Conservation (phyloP, 1,284 basidiomycete genomes). For the Puccinia brachypodii region DNA sequence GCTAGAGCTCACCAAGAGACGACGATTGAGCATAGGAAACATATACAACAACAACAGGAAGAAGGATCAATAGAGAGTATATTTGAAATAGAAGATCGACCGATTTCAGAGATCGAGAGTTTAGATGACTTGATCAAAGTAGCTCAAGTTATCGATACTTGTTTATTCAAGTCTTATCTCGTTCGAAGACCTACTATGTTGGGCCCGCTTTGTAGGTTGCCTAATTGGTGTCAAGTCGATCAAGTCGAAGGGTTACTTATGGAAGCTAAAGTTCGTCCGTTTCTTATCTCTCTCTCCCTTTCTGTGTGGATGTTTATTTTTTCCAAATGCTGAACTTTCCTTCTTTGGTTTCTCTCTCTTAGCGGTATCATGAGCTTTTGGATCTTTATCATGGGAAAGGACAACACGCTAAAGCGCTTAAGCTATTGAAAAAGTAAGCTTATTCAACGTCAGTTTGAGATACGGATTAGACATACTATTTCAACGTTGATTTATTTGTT, state of each 20-base stretch:
- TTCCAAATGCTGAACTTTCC: too few relatives aligned
- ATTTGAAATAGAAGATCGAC: conserved; percentile 70
- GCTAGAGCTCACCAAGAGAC: not conserved
- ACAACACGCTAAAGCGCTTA: conserved; percentile 87
- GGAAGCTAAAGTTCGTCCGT: conserved; percentile 68
- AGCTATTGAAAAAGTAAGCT: conserved; percentile 75
- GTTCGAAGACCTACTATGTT: conserved; percentile 78
- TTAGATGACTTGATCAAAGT: conserved; percentile 78
- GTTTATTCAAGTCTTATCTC: conserved; percentile 89
- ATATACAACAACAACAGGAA: too few relatives aligned
- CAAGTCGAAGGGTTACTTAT: conserved; percentile 87
- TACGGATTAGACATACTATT: not conserved
- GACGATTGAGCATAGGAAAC: too few relatives aligned
- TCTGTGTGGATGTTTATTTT: too few relatives aligned
- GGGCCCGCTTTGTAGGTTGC: conserved; percentile 81
- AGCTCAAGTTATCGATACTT: conserved; percentile 93
- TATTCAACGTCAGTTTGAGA: conserved; percentile 10
- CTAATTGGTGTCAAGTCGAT: conserved; percentile 95
- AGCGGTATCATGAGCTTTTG: conserved; percentile 89
- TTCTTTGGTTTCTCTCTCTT: too few relatives aligned
- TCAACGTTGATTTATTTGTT: not conserved
- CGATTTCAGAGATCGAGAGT: conserved; percentile 66
- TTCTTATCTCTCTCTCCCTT: conserved; percentile 5
- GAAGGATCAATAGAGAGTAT: conserved; percentile 63
- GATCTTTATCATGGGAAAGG: conserved; percentile 90